Evolutionary conservation across 176 grass and related monocot genomes (phyloP), one percentile per base, ranked within the genome.

Genomic region (Musa schizocarpa): DNA sequence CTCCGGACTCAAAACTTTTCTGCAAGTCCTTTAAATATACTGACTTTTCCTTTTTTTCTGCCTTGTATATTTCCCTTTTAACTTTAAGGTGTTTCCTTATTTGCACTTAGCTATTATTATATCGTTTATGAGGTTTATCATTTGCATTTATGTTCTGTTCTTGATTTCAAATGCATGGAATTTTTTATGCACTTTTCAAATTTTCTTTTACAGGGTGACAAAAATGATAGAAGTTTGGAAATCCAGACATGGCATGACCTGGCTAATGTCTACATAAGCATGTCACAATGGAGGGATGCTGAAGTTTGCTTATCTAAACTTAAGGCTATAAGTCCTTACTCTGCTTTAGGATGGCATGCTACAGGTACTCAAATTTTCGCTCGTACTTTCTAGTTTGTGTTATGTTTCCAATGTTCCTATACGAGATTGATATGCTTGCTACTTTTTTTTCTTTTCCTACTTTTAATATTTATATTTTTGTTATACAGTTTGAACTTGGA

Each of bases 191-290:
- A 85, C 6, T 76, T 64, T 26, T 81, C 43, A 20, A 50, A 53
- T 89, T 17, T 53, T 16, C 64, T 79, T 79, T 69, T 72, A 76
- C 79, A 99, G 96, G 85, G 79, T 71, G 68, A 63, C 54, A 82
- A 91, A 56, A 73, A 82, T 85, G 79, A 99, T 69, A 92, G 74
- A 86, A 89, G 83, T 72, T 78, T 99, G 73, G 88, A 95, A 84
- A 82, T 82, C 73, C 84, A 89, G 65, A 95, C 83, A 55, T 99
- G 96, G 96, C 82, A 92, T 87, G 91, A 99, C 95, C 80, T 99
- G 75, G 83, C 86, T 71, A 85, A 89, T 74, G 84, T 99, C 68
- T 99, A 99, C 81, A 79, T 95, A 82, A 75, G 71, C 77, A 88
- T 99, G 91, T 83, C 77, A 68, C 88, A 92, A 57, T 89, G 75